Evolutionary conservation across 164 flowering plant genomes (phyloP), one percentile per base, ranked within the genome.

Genomic region (Berberis thunbergii): DNA sequence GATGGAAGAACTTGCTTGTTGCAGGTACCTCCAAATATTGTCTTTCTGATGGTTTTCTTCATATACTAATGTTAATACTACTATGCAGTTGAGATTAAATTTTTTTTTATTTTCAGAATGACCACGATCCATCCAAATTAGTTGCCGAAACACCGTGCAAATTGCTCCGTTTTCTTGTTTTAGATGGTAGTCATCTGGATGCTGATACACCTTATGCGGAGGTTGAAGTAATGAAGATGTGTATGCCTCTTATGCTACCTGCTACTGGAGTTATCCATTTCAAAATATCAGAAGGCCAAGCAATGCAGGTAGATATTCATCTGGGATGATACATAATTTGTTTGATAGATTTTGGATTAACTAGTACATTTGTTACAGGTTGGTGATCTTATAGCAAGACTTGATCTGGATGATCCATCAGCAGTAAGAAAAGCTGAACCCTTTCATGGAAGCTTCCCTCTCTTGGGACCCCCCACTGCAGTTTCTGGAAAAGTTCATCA

Each of bases 151-250:
- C 99, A 67, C 99, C 99, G 56, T 95, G 99, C 89, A 95, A 95
- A 79, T 83, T 95, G 62, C 88, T 95, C 54, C 82, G 99, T 70
- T 95, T 74, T 74, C 72, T 95, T 73, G 85, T 95, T 60, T 58
- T 79, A 7, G 93, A 95, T 83, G 85, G 84, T 52, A 81, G 95
- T 75, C 96, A 91, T 66, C 74, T 91, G 54, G 99, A 88, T 74
- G 89, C 97, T 56, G 99, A 95, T 74, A 78, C 80, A 48, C 99
- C 99, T 45, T 91, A 88, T 80, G 97, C 98, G 55, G 99, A 95
- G 72, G 99, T 95, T 64, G 99, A 95, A 78, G 99, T 95, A 59
- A 95, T 95, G 99, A 95, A 95, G 78, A 95, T 95, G 99, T 95
- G 99, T 61, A 95, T 95, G 99, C 99, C 99, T 39, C 92, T 95